These are phyloP conservation scores for Setaria viridis DNA, from an alignment of 202 grass and related monocot species.

Conservation along the genomic window DNA sequence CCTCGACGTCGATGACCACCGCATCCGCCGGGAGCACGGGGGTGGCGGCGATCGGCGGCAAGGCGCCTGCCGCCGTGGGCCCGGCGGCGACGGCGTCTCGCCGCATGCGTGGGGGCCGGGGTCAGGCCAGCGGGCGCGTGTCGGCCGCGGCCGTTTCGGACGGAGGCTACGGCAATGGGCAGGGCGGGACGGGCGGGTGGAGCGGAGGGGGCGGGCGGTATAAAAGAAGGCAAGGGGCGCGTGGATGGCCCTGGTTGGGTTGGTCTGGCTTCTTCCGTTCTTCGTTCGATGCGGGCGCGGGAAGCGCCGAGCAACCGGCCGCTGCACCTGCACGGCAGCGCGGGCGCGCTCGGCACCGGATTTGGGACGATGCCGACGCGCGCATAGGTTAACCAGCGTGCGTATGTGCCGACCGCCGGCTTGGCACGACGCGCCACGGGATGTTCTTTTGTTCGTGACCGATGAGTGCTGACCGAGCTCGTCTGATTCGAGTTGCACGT, in stretches of 20 bases:
- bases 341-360: background rate
- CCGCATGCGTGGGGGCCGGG: slow-evolving; percentile 26
- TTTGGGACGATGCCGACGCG: background rate
- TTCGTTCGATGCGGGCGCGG: background rate
- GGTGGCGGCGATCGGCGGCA: background rate
- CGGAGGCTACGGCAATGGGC: slow-evolving; percentile 9
- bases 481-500: too few relatives aligned
- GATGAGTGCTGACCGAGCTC: background rate
- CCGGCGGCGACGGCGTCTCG: slow-evolving; percentile 44
- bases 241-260: background rate
- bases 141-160: slow-evolving; percentile 11
- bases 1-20: slow-evolving; percentile 35
- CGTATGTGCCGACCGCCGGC: background rate
- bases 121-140: background rate
- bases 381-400: background rate
- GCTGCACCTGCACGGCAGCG: background rate
- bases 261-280: background rate
- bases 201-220: background rate
- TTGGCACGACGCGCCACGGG: background rate
- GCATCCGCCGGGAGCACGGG: background rate
- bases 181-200: background rate
- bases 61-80: slow-evolving; percentile 30
- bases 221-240: background rate
- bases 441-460: background rate
- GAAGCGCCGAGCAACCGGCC: slow-evolving; percentile 7